Conservation (phyloP, 2,329 filamentous ascomycete species). For the Claviceps paspali region DNA sequence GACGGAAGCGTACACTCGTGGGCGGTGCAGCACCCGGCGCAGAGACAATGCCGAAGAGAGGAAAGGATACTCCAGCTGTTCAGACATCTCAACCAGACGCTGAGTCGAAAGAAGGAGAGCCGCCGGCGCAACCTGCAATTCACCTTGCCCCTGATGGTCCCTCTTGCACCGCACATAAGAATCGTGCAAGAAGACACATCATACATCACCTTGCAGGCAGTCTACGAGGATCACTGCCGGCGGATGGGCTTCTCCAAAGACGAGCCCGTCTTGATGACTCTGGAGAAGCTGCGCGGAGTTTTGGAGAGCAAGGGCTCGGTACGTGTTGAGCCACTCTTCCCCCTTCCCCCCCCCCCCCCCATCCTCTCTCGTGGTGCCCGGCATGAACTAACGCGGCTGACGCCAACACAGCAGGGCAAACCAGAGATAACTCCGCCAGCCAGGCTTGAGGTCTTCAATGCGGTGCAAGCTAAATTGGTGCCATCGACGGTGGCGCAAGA, state of each 20-base stretch:
- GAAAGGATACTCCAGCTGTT: conserved; percentile 93
- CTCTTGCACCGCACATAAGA: conserved; percentile 83
- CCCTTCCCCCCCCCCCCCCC: no score
- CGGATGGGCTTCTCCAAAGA: conserved; percentile 81
- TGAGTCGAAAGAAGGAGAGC: conserved; percentile 88
- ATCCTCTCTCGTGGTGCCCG: no score
- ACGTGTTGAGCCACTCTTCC: conserved; percentile 23
- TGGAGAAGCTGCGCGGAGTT: conserved; percentile 78
- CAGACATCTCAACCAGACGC: conserved; percentile 87
- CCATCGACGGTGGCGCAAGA: conserved; percentile 68
- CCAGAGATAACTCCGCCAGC: conserved; percentile 56
- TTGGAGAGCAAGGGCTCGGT: conserved; percentile 50
- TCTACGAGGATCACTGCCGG: conserved; percentile 93
- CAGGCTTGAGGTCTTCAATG: conserved; percentile 79
- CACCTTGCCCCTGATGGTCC: conserved; percentile 89
- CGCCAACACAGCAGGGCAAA: conserved; percentile 44
- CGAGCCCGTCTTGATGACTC: conserved; percentile 84
- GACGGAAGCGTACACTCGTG: conserved; percentile 96
- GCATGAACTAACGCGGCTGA: no score
- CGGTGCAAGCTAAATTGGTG: conserved; percentile 89
- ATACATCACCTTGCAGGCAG: conserved; percentile 83
- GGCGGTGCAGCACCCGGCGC: conserved; percentile 89
- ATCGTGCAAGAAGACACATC: conserved; percentile 92
- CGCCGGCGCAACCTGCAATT: conserved; percentile 89
- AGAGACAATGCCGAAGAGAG: conserved; percentile 80